Evolutionary conservation across 352 stramenopile genomes (phyloP).

Genomic region (Globisporangium iwayamae): DNA sequence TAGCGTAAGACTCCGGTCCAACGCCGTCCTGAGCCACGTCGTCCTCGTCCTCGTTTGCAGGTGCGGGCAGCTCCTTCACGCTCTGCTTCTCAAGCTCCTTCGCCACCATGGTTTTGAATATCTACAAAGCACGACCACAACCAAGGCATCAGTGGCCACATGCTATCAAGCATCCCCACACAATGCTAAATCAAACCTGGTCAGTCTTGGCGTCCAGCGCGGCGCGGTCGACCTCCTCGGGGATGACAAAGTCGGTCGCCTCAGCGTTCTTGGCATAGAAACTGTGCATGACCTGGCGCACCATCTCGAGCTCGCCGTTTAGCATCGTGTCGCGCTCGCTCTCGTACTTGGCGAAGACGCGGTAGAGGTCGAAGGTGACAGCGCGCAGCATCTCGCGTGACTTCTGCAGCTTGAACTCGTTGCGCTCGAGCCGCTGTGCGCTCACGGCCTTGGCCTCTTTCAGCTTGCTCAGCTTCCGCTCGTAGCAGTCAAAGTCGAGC

Average conservation of each 20-base stretch:
- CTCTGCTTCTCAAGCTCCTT: slow-evolving; percentile 41
- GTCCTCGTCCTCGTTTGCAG: slow-evolving; percentile 8
- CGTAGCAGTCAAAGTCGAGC: slow-evolving; percentile 71
- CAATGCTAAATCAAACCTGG: slow-evolving; percentile 20
- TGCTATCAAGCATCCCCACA: background rate
- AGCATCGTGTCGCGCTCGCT: slow-evolving; percentile 73
- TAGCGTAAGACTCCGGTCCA: slow-evolving; percentile 6
- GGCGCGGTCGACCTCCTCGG: slow-evolving; percentile 46
- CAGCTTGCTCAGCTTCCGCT: slow-evolving; percentile 46
- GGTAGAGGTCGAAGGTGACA: slow-evolving; percentile 64
- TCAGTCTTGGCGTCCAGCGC: slow-evolving; percentile 45
- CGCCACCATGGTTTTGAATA: slow-evolving; percentile 58
- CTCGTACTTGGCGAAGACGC: slow-evolving; percentile 76
- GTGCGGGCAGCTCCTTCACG: slow-evolving; percentile 23
- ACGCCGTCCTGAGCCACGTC: slow-evolving; percentile 6
- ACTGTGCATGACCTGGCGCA: slow-evolving; percentile 74
- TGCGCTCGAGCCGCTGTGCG: slow-evolving; percentile 44
- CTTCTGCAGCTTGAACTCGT: slow-evolving; percentile 48
- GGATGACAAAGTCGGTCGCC: slow-evolving; percentile 62
- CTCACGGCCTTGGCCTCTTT: slow-evolving; percentile 15
- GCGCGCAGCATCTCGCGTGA: slow-evolving; percentile 41
- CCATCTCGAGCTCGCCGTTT: slow-evolving; percentile 76
- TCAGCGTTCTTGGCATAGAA: slow-evolving; percentile 76
- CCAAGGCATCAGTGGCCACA: background rate
- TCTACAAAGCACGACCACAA: slow-evolving; percentile 10